phyloP scores from a whole-genome alignment of 176 grass and related monocot species.

The Carex myosuroides region DNA sequence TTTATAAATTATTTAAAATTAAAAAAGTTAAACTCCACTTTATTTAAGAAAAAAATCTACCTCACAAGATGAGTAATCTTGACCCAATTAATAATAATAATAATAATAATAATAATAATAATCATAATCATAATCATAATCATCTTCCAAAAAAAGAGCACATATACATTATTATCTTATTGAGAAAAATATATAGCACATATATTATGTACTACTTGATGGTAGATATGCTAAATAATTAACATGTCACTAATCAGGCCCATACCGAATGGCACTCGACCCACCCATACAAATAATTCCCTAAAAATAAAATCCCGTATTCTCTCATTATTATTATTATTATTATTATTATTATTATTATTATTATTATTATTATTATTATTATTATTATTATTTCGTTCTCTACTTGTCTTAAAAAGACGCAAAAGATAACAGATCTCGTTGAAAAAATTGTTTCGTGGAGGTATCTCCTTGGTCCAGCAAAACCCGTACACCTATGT shows the following conservation, averaged over 20 bases:
- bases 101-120: too few species aligned
- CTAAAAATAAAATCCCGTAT: background rate
- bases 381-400: background rate
- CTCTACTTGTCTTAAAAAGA: background rate
- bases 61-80: too few species aligned
- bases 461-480: constrained; percentile 16
- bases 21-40: too few species aligned
- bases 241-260: background rate
- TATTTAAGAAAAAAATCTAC: too few species aligned
- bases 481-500: background rate
- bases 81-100: too few species aligned
- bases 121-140: too few species aligned
- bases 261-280: background rate
- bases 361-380: background rate
- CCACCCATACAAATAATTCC: background rate
- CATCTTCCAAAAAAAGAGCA: too few species aligned
- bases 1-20: too few species aligned
- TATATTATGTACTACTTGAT: background rate
- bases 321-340: background rate
- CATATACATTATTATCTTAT: too few species aligned
- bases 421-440: background rate
- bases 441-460: constrained; percentile 11
- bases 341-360: too few species aligned
- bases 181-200: too few species aligned
- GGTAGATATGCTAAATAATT: background rate